Conservation (phyloP, 2,329 filamentous ascomycete species). For the Colletotrichum sp. region DNA sequence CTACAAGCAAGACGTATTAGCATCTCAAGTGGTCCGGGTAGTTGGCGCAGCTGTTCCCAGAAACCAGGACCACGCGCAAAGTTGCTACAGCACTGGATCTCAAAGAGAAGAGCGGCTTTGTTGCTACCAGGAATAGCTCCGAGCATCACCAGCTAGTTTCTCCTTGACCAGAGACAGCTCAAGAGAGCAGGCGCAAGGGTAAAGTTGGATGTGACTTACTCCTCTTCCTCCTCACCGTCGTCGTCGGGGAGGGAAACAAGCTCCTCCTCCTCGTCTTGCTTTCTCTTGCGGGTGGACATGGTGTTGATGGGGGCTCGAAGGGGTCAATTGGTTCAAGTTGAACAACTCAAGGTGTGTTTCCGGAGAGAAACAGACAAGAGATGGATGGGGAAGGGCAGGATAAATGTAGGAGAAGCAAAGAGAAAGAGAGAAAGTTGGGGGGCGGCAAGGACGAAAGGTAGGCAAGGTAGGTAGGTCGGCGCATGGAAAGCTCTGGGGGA, state of each 20-base stretch:
- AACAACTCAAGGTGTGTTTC: background rate
- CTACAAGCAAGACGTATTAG: constrained; percentile 30
- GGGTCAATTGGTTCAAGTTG: constrained; percentile 29
- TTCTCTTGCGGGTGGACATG: constrained; percentile 60
- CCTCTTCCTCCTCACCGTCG: constrained; percentile 57
- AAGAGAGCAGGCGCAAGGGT: background rate
- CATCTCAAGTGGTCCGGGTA: background rate
- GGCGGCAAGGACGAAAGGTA: constrained; percentile 12
- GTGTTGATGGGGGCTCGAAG: constrained; percentile 20
- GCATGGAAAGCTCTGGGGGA: constrained; percentile 20
- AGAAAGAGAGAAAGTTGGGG: constrained; percentile 17
- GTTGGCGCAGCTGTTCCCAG: background rate
- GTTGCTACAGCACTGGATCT: background rate
- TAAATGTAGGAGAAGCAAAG: constrained; percentile 11
- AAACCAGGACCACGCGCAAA: background rate
- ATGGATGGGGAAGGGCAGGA: constrained; percentile 5
- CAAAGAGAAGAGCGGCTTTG: background rate
- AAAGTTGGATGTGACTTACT: constrained; percentile 43
- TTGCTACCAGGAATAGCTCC: background rate
- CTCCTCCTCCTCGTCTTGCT: constrained; percentile 58
- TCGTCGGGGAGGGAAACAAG: constrained; percentile 59
- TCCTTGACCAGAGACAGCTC: background rate
- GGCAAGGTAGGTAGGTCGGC: constrained; percentile 17
- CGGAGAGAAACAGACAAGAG: background rate
- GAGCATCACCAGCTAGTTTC: background rate